Evolutionary conservation across 345 rosid species (phyloP), one percentile per base, ranked within the genome.

Genomic region (Limnanthes douglasii): DNA sequence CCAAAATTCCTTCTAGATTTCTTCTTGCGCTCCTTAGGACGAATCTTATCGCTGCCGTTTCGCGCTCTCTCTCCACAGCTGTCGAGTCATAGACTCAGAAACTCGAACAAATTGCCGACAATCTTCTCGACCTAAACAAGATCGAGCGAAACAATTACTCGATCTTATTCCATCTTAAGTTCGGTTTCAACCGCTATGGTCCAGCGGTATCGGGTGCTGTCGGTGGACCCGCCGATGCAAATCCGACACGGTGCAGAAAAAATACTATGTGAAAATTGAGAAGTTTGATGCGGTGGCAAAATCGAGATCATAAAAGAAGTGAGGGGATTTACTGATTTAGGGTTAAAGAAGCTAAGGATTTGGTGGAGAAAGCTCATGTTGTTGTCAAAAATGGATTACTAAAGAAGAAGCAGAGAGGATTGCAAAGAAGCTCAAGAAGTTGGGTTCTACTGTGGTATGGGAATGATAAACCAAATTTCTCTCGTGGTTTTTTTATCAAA

Each of bases 361-460:
- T 88, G 48, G 95, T 76, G 45, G 97, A 83, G 62, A 79, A 83
- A 68, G 90, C 59, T 26, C 86, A 93, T 0, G 78, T 60, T 35
- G 64, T 79, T 27, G 42, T 88, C 37, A 83, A 79, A 70, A 76
- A 65, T 36, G 93, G 8, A 21, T 76, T 1, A 46, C 71, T 0
- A 83, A 79, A 39, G 86, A 76, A 33, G 93, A 79, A 35, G 93
- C 77, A 15, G 48, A 65, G 14, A 41, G 58, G 39, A 79, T 83
- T 46, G 31, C 62, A 22, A 68, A 66, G 51, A 88, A 88, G 60
- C 78, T 88, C 31, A 72, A 79, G 57, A 67, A 51, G 9, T 46
- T 76, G 41, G 93, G 90, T 27, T 90, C 84, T 21, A 41, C 71
- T 15, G 81, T 56, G 11, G 76, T 72, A 52, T 56, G 78, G 44